These are phyloP conservation scores for Monilinia aucupariae DNA, from an alignment of 2,329 filamentous ascomycete genomes.

Conservation along the genomic window DNA sequence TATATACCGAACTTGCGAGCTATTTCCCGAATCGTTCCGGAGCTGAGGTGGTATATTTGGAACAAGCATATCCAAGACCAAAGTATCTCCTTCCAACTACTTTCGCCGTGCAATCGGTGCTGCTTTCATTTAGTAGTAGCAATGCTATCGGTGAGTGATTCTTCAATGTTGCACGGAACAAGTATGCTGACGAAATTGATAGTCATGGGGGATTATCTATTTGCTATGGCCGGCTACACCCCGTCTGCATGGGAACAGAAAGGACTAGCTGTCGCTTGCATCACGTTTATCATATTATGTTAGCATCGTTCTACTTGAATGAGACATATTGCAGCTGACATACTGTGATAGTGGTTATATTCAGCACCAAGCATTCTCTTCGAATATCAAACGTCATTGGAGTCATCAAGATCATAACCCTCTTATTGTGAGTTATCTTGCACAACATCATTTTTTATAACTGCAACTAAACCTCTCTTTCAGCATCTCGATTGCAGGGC, in stretches of 20 bases:
- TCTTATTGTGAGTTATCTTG: constrained; percentile 46
- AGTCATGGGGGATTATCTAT: constrained; percentile 59
- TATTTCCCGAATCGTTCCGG: constrained; percentile 64
- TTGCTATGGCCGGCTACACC: constrained; percentile 46
- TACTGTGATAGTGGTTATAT: constrained; percentile 38
- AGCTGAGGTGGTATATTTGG: constrained; percentile 61
- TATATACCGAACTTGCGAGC: constrained; percentile 59
- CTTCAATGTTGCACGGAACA: neutral
- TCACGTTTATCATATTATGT: constrained; percentile 42
- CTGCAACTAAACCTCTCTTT: neutral
- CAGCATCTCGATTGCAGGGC: constrained; percentile 51
- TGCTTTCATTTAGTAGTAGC: constrained; percentile 60
- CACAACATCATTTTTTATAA: neutral
- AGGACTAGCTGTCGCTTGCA: constrained; percentile 54
- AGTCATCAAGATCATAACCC: constrained; percentile 52
- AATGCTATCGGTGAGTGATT: constrained; percentile 50
- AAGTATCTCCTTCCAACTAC: constrained; percentile 58
- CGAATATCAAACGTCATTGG: constrained; percentile 53
- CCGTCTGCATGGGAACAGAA: constrained; percentile 60
- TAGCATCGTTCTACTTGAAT: constrained; percentile 27
- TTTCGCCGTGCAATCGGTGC: constrained; percentile 58
- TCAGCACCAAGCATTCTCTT: constrained; percentile 54
- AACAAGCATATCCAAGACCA: constrained; percentile 61
- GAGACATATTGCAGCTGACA: neutral
- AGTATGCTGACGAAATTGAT: neutral